These are phyloP conservation scores for Camelina laxa DNA, from an alignment of 345 rosid species.

Conservation along the genomic window DNA sequence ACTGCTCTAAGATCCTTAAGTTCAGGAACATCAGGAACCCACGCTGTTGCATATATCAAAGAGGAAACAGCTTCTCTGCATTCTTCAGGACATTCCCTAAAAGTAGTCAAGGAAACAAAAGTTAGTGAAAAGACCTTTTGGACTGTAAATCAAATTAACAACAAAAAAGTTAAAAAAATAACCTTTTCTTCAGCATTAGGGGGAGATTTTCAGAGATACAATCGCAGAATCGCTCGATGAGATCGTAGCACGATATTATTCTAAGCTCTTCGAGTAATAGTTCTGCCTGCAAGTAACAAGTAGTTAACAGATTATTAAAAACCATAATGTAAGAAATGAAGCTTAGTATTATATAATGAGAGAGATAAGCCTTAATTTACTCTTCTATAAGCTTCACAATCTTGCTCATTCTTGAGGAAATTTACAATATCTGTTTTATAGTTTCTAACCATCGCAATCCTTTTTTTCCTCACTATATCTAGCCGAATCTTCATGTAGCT, in stretches of 20 bases:
- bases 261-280: conserved; percentile 68
- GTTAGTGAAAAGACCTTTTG: neutral
- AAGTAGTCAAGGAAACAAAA: neutral
- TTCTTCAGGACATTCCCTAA: conserved; percentile 86
- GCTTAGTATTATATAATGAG: neutral
- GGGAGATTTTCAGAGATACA: conserved; percentile 55
- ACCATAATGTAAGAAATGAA: neutral
- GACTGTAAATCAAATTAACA: neutral
- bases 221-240: conserved; percentile 59
- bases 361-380: conserved; percentile 43
- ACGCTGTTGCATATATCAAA: conserved; percentile 77
- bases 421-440: conserved; percentile 73
- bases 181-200: conserved; percentile 70
- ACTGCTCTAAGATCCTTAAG: conserved; percentile 64
- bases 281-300: conserved; percentile 60
- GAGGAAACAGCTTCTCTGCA: conserved; percentile 82
- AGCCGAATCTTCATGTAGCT: conserved; percentile 64
- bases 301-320: neutral
- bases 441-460: conserved; percentile 55
- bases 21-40: conserved; percentile 83
- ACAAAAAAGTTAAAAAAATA: neutral
- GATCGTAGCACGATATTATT: conserved; percentile 57
- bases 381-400: conserved; percentile 74
- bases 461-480: conserved; percentile 64
- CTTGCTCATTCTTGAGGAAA: conserved; percentile 63